Conservation (phyloP, 2,329 filamentous ascomycete genomes). For the Drechslerella stenobrocha region DNA sequence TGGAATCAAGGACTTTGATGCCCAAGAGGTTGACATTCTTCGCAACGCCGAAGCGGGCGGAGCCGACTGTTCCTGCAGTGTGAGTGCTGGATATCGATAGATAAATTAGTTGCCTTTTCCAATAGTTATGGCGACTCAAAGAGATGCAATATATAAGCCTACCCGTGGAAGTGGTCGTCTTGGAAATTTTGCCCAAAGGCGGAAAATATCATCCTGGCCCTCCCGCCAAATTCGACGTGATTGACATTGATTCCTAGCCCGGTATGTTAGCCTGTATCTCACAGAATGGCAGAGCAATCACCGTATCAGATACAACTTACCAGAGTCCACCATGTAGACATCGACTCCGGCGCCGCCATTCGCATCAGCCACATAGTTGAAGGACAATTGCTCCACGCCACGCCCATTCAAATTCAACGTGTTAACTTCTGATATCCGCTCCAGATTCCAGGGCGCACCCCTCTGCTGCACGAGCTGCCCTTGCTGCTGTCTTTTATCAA, state of each 20-base stretch:
- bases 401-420: slow-evolving; percentile 1
- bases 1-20: slow-evolving; percentile 21
- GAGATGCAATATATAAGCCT: too few species aligned
- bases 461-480: slow-evolving; percentile 4
- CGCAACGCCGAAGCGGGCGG: slow-evolving; percentile 28
- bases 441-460: slow-evolving; percentile 22
- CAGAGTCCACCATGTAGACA: slow-evolving; percentile 41
- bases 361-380: slow-evolving; percentile 13
- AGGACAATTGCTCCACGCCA: slow-evolving; percentile 1
- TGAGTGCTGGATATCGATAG: slow-evolving; percentile 13
- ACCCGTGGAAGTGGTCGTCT: slow-evolving; percentile 39
- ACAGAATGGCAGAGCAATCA: too few species aligned
- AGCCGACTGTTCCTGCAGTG: slow-evolving; percentile 38
- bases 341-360: slow-evolving; percentile 18
- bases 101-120: background rate
- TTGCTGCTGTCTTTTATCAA: slow-evolving; percentile 12
- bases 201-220: slow-evolving; percentile 24
- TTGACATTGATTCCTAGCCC: slow-evolving; percentile 20
- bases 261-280: background rate
- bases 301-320: background rate
- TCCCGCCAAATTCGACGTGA: slow-evolving; percentile 28
- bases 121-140: background rate
- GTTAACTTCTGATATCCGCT: slow-evolving; percentile 22
- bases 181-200: slow-evolving; percentile 17
- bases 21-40: slow-evolving; percentile 32